Conservation (phyloP, 306 rosid species). For the Rubus idaeus region DNA sequence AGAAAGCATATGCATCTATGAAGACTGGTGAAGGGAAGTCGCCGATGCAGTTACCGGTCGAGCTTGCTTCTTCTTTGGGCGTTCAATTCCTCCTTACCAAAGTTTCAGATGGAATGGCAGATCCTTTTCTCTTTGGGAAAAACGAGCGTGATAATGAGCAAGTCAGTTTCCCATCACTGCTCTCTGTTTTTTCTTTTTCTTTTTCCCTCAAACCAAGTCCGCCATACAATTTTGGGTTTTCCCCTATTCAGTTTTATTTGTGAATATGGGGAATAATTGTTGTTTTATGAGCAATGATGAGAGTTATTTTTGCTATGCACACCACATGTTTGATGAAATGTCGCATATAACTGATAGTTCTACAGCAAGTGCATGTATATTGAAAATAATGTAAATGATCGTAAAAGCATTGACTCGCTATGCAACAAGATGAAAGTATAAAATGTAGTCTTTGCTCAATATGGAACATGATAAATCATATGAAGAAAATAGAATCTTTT, state of each 20-base stretch:
- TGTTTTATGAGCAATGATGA: background rate
- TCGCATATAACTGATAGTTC: background rate
- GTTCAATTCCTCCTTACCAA: conserved; percentile 26
- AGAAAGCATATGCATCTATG: conserved; percentile 65
- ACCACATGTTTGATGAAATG: background rate
- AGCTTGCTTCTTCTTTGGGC: conserved; percentile 43
- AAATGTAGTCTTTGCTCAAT: background rate
- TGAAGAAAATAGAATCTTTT: background rate
- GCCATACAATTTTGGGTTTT: background rate
- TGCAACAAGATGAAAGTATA: background rate
- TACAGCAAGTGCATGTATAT: background rate
- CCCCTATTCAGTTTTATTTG: background rate
- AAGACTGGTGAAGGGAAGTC: conserved; percentile 55
- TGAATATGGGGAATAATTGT: background rate
- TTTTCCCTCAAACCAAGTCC: background rate
- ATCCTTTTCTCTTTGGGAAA: conserved; percentile 61
- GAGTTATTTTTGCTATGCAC: background rate
- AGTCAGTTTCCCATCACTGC: conserved; percentile 47
- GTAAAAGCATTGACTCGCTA: background rate
- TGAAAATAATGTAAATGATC: background rate
- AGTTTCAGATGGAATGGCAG: conserved; percentile 98
- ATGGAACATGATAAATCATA: background rate
- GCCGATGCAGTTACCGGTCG: conserved; percentile 59
- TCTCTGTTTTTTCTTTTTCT: background rate
- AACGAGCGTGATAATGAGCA: conserved; percentile 72